Evolutionary conservation across 1,284 basidiomycete species (phyloP).

Genomic region (Puccinia horiana): DNA sequence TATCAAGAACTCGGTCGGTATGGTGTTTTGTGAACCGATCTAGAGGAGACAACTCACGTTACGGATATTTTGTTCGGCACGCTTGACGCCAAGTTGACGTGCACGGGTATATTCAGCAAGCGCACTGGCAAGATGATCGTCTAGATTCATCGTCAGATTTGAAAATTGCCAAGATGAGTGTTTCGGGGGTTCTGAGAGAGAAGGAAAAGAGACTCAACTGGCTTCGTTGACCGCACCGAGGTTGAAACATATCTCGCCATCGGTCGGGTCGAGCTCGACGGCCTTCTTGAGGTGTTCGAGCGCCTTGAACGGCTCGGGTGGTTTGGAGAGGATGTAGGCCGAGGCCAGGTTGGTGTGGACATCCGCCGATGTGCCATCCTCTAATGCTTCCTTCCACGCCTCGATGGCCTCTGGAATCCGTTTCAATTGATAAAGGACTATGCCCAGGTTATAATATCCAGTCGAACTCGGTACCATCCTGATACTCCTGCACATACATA

Average conservation of each 20-base stretch:
- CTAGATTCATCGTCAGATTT: constrained; percentile 9
- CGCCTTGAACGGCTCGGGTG: constrained; percentile 44
- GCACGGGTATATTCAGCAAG: constrained; percentile 43
- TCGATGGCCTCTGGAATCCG: constrained; percentile 36
- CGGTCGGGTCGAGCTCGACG: constrained; percentile 41
- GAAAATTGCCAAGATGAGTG: neutral
- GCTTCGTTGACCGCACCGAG: constrained; percentile 47
- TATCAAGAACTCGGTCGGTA: neutral
- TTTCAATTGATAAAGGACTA: constrained; percentile 40
- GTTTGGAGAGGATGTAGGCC: constrained; percentile 46
- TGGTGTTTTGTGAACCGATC: neutral
- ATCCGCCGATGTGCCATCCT: constrained; percentile 22
- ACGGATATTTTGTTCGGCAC: constrained; percentile 46
- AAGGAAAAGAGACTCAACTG: constrained; percentile 26
- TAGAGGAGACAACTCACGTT: constrained; percentile 11
- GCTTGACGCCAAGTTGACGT: constrained; percentile 24
- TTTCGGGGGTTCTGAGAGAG: neutral
- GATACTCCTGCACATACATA: constrained; percentile 20
- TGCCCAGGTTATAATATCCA: constrained; percentile 44
- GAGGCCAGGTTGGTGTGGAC: constrained; percentile 49
- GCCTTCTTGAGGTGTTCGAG: constrained; percentile 43
- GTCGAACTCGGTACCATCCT: constrained; percentile 32
- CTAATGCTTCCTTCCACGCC: constrained; percentile 31
- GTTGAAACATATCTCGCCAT: constrained; percentile 48
- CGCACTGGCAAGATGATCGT: constrained; percentile 39